Evolutionary conservation across 805 yeast species (phyloP).

Genomic region (Yamadazyma endophytica): DNA sequence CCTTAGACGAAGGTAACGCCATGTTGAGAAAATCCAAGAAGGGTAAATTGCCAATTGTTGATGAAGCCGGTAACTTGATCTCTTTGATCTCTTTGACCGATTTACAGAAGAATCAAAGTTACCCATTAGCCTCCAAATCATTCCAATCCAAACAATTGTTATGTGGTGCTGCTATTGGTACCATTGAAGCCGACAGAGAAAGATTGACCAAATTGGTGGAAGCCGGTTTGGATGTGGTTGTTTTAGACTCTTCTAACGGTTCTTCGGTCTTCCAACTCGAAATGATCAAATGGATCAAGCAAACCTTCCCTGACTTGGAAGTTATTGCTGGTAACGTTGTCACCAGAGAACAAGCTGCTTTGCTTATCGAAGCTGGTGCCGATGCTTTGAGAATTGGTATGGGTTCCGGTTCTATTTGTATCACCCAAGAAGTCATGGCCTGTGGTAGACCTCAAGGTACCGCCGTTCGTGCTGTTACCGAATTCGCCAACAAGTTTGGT

Average conservation of each 20-base stretch:
- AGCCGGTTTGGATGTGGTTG: slow-evolving; percentile 96
- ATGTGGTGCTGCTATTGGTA: slow-evolving; percentile 99
- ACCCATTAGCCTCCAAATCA: slow-evolving; percentile 93
- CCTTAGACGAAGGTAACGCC: slow-evolving; percentile 82
- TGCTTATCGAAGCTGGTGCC: slow-evolving; percentile 90
- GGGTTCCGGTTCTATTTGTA: slow-evolving; percentile 99
- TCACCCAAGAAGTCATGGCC: slow-evolving; percentile 99
- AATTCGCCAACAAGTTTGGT: slow-evolving; percentile 92
- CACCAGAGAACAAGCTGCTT: slow-evolving; percentile 98
- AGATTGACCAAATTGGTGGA: slow-evolving; percentile 82
- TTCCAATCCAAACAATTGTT: slow-evolving; percentile 89
- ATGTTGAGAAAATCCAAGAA: slow-evolving; percentile 89
- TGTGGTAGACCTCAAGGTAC: slow-evolving; percentile 99
- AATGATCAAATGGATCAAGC: slow-evolving; percentile 89
- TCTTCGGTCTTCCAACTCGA: slow-evolving; percentile 92
- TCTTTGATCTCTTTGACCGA: slow-evolving; percentile 93
- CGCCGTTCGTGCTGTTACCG: slow-evolving; percentile 91
- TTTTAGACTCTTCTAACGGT: slow-evolving; percentile 96
- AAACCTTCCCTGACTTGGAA: slow-evolving; percentile 71
- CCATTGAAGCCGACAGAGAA: slow-evolving; percentile 80
- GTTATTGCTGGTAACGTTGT: slow-evolving; percentile 98
- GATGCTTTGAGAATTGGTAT: slow-evolving; percentile 98
- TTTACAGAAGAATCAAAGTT: slow-evolving; percentile 90
- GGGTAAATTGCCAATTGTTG: slow-evolving; percentile 96
- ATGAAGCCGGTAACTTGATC: slow-evolving; percentile 67